Evolutionary conservation across 345 rosid genomes (phyloP), one percentile per base, ranked within the genome.

Genomic region (Syzygium aqueum): DNA sequence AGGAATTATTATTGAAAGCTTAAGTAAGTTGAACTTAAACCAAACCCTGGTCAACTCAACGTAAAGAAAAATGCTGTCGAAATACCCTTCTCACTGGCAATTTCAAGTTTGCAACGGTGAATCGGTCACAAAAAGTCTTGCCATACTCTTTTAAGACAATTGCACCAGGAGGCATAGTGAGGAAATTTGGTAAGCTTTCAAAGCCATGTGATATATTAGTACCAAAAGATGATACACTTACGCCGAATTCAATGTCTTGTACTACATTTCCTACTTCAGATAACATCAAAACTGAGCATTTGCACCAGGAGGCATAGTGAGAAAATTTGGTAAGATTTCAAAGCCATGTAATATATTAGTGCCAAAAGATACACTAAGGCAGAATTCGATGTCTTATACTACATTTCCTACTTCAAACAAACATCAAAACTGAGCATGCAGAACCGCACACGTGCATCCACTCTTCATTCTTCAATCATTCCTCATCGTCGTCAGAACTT

Each of bases 401-500:
- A 73, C 82, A 37, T 73, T 33, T 73, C 82, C 80, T 73, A 73
- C 49, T 73, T 73, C 49, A 11, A 73, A 21, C 19, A 37, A 37
- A 73, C 82, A 73, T 73, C 82, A 73, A 73, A 73, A 73, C 49
- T 73, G 49, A 37, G 82, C 82, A 73, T 19, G 49, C 15, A 19
- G 27, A 73, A 73, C 80, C 14, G 49, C 49, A 73, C 82, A 21
- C 10, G 10, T 73, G 82, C 49, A 73, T 37, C 82, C 49, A 19
- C 82, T 37, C 49, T 37, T 73, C 7, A 19, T 73, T 19, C 82
- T 73, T 73, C 51, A 43, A 37, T 87, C 88, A 90, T 21, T 92
- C 93, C 17, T 92, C 95, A n/a, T 96, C 95, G 21, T 96, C 98
- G 89, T 97, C 99, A 87, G 99, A 97, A 92, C 96, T 94, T 30